phyloP scores from a whole-genome alignment of 257 asterid species.

The Petunia axillaris region DNA sequence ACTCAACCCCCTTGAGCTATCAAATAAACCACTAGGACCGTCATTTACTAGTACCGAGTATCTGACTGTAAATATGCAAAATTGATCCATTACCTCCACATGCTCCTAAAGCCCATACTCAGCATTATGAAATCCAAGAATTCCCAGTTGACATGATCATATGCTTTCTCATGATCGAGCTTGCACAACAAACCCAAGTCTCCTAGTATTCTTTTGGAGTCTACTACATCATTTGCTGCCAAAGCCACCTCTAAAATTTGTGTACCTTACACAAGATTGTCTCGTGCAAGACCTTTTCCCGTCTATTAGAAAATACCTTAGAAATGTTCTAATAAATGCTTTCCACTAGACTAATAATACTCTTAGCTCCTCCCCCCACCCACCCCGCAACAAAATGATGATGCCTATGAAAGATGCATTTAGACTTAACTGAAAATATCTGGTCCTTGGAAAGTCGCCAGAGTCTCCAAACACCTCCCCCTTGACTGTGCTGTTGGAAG shows the following conservation, averaged over 20 bases:
- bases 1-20: background rate
- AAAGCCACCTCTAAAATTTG: background rate
- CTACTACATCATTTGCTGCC: background rate
- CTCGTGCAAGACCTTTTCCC: background rate
- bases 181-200: background rate
- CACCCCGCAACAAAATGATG: background rate
- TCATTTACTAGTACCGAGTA: constrained; percentile 2
- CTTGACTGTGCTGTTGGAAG: background rate
- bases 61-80: background rate
- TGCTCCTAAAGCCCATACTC: background rate
- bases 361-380: background rate
- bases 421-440: background rate
- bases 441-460: background rate
- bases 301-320: background rate
- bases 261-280: background rate
- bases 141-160: background rate
- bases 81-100: background rate
- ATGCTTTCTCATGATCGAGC: constrained; percentile 10
- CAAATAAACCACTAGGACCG: background rate
- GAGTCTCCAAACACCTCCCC: constrained; percentile 4
- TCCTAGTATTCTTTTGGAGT: background rate
- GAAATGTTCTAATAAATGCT: constrained; percentile 8
- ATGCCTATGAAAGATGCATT: constrained; percentile 15
- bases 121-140: background rate
- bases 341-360: background rate